Evolutionary conservation across 805 yeast genomes (phyloP).

Genomic region (Metschnikowia drakensbergensis): DNA sequence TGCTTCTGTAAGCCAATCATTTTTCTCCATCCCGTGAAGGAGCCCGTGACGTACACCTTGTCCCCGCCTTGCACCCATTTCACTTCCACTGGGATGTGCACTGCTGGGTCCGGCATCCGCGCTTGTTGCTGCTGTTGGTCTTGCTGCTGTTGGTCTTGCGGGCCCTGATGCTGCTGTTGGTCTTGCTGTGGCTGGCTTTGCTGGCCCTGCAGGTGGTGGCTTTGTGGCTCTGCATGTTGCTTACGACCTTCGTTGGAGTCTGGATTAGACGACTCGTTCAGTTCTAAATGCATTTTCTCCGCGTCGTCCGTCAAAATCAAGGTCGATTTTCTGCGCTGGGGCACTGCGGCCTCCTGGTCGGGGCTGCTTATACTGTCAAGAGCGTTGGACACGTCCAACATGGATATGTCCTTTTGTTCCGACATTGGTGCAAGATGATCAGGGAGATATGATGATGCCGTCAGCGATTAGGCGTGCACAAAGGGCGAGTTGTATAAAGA

Average conservation of each 20-base stretch:
- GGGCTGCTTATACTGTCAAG: constrained; percentile 15
- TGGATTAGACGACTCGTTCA: constrained; percentile 19
- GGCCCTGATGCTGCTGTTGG: constrained; percentile 1
- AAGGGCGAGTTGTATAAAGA: not conserved
- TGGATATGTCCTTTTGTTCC: constrained; percentile 35
- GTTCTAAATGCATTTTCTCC: constrained; percentile 45
- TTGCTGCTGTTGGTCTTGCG: constrained; percentile 8
- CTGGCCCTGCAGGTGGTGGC: not conserved
- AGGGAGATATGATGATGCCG: not conserved
- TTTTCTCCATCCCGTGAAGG: constrained; percentile 97
- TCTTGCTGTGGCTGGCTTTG: not conserved
- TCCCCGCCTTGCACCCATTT: constrained; percentile 97
- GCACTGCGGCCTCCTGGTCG: constrained; percentile 17
- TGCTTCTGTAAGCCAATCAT: constrained; percentile 80
- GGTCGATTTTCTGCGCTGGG: constrained; percentile 62
- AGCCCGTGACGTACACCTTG: constrained; percentile 93
- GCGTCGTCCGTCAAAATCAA: constrained; percentile 61
- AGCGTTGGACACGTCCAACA: constrained; percentile 42
- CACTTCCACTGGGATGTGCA: constrained; percentile 57
- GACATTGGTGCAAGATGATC: constrained; percentile 9
- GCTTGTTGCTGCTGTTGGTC: constrained; percentile 8
- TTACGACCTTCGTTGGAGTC: not conserved
- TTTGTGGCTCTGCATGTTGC: not conserved
- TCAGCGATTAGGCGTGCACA: not conserved
- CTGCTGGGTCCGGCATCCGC: constrained; percentile 24